Evolutionary conservation across 2,329 filamentous ascomycete species (phyloP).

Genomic region (Anthostomella pinea): DNA sequence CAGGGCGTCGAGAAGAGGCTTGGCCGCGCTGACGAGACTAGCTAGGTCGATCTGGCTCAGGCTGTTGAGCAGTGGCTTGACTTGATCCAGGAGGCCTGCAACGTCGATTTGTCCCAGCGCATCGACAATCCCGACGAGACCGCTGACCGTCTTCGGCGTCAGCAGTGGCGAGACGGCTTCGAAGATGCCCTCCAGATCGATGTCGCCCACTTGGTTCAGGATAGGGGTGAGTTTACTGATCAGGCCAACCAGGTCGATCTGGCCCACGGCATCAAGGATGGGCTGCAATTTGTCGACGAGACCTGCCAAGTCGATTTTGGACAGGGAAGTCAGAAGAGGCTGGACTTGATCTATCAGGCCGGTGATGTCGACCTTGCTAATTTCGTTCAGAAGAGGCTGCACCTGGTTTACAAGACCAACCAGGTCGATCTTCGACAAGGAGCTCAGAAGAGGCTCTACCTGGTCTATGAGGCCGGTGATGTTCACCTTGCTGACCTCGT

Average conservation of each 20-base stretch:
- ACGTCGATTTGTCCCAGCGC: slow-evolving; percentile 37
- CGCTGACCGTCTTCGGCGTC: slow-evolving; percentile 33
- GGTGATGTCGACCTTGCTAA: background rate
- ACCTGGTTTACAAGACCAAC: slow-evolving; percentile 23
- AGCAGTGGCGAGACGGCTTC: slow-evolving; percentile 34
- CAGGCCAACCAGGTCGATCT: slow-evolving; percentile 31
- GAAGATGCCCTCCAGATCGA: slow-evolving; percentile 34
- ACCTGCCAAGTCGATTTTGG: too few species aligned
- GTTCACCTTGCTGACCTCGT: slow-evolving; percentile 29
- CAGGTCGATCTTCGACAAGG: slow-evolving; percentile 29
- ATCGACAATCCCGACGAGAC: slow-evolving; percentile 35
- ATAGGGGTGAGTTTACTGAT: slow-evolving; percentile 31
- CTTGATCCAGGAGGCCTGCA: slow-evolving; percentile 33
- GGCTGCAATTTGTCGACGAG: too few species aligned
- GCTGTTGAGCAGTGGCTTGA: slow-evolving; percentile 36
- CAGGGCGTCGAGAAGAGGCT: slow-evolving; percentile 36
- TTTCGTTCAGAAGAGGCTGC: background rate
- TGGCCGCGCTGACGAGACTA: slow-evolving; percentile 33
- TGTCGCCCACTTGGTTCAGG: slow-evolving; percentile 29
- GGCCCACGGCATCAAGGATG: slow-evolving; percentile 29
- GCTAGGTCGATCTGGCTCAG: slow-evolving; percentile 34
- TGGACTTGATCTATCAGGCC: too few species aligned
- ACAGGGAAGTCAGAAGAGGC: too few species aligned
- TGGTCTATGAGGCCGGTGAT: slow-evolving; percentile 21
- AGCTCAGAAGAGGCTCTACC: slow-evolving; percentile 28